Evolutionary conservation across 2,329 filamentous ascomycete species (phyloP).

Genomic region (Fusarium austroafricanum): DNA sequence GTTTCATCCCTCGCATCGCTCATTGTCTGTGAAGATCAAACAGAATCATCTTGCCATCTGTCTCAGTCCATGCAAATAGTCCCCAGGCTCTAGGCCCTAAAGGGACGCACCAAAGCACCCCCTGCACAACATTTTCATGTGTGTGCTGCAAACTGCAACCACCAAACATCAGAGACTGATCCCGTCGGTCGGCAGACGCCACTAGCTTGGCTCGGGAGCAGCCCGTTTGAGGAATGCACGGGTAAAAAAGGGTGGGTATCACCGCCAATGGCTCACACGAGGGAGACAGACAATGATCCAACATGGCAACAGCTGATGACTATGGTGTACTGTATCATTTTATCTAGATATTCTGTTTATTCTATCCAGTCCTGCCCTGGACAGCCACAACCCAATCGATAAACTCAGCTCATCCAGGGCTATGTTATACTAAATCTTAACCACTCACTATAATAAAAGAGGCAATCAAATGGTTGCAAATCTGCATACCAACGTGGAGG

Average conservation of each 20-base stretch:
- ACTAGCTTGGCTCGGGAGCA: conserved; percentile 42
- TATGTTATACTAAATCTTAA: background rate
- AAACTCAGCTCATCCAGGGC: conserved; percentile 3
- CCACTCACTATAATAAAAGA: background rate
- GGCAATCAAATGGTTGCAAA: conserved; percentile 21
- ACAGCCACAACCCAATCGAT: conserved; percentile 14
- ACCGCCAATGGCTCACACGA: conserved; percentile 19
- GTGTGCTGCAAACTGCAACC: conserved; percentile 8
- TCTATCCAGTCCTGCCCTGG: conserved; percentile 5
- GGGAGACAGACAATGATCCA: conserved; percentile 7
- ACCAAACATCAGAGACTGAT: conserved; percentile 10
- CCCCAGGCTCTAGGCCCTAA: conserved; percentile 2
- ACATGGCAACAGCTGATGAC: conserved; percentile 2
- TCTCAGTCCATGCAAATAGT: conserved; percentile 32
- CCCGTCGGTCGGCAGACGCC: conserved; percentile 34
- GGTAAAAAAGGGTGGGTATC: conserved; percentile 28
- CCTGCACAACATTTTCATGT: conserved; percentile 31
- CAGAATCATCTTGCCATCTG: conserved; percentile 18
- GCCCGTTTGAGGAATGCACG: conserved; percentile 44
- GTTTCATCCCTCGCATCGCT: conserved; percentile 26
- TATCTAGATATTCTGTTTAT: background rate
- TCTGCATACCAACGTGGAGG: conserved; percentile 25
- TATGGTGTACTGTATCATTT: background rate
- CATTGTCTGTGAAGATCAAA: conserved; percentile 21
- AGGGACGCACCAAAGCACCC: conserved; percentile 16